Percentiles rank a stretch among this genome's conserved stretches.
These are phyloP conservation scores for Hydnomerulius pinastri DNA, from an alignment of 768 basidiomycete species.

Conservation along the genomic window DNA sequence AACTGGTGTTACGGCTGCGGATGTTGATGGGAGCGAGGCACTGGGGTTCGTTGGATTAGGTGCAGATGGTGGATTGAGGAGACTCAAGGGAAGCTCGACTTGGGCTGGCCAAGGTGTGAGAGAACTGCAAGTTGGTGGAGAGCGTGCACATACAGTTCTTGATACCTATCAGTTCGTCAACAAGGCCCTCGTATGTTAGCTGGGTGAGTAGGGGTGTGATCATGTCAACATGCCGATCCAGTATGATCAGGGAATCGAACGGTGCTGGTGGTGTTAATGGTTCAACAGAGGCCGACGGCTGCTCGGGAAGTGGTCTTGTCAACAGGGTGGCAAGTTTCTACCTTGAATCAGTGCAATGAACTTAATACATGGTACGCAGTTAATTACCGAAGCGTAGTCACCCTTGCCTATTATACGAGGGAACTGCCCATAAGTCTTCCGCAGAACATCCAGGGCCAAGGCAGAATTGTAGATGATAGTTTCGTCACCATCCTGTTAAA, in stretches of 20 bases:
- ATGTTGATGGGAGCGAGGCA: slow-evolving; percentile 42
- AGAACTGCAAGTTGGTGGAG: background rate
- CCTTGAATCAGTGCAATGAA: slow-evolving; percentile 11
- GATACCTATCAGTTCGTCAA: slow-evolving; percentile 90
- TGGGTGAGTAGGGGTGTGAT: slow-evolving; percentile 95
- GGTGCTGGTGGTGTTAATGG: slow-evolving; percentile 52
- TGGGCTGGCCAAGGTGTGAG: slow-evolving; percentile 51
- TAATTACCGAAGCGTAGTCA: slow-evolving; percentile 72
- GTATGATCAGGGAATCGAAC: slow-evolving; percentile 83
- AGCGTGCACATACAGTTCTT: slow-evolving; percentile 72
- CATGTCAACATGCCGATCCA: slow-evolving; percentile 93
- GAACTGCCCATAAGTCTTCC: slow-evolving; percentile 84
- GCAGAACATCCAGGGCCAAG: slow-evolving; percentile 79
- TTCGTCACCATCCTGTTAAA: slow-evolving; percentile 84
- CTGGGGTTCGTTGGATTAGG: slow-evolving; percentile 39
- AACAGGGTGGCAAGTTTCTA: slow-evolving; percentile 80
- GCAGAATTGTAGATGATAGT: slow-evolving; percentile 87
- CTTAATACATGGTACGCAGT: background rate
- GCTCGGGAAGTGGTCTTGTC: slow-evolving; percentile 55
- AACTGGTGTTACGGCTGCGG: slow-evolving; percentile 50
- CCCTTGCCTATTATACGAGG: slow-evolving; percentile 95
- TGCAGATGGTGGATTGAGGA: slow-evolving; percentile 60
- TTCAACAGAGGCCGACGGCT: slow-evolving; percentile 37
- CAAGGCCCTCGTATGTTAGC: slow-evolving; percentile 92
- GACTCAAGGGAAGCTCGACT: slow-evolving; percentile 74